These are phyloP conservation scores for Oryza meyeriana DNA, from an alignment of 176 grass and related monocot species.

Conservation along the genomic window DNA sequence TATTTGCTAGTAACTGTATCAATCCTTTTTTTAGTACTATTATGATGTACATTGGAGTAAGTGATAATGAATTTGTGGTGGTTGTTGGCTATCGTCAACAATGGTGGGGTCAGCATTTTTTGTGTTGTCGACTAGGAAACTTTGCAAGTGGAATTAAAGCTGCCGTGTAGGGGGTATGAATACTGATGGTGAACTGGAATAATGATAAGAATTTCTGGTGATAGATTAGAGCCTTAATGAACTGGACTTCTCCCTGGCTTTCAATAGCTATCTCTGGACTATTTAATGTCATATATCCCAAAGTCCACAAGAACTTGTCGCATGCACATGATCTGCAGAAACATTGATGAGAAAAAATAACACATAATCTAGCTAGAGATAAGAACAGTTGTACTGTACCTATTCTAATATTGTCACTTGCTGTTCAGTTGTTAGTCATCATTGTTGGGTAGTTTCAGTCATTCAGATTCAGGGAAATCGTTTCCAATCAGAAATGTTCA, in stretches of 20 bases:
- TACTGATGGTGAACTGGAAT: constrained; percentile 8
- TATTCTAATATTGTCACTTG: background rate
- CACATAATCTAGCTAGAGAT: background rate
- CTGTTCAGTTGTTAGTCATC: background rate
- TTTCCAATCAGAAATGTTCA: background rate
- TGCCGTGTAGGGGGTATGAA: background rate
- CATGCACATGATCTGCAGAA: background rate
- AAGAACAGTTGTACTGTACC: background rate
- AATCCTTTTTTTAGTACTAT: too few relatives aligned
- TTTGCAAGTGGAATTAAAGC: background rate
- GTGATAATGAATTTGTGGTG: background rate
- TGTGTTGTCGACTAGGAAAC: background rate
- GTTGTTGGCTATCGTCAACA: background rate
- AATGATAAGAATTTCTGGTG: background rate
- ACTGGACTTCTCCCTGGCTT: background rate
- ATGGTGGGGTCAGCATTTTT: background rate
- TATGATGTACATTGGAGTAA: too few relatives aligned
- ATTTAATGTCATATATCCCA: background rate
- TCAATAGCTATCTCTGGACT: too few relatives aligned
- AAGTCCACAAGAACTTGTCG: background rate
- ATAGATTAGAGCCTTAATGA: background rate
- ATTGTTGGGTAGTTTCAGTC: background rate
- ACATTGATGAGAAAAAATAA: background rate
- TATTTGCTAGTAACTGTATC: too few relatives aligned
- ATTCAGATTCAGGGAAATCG: background rate